Evolutionary conservation across 1,284 basidiomycete species (phyloP).

Genomic region (Ceratobasidium sp.): DNA sequence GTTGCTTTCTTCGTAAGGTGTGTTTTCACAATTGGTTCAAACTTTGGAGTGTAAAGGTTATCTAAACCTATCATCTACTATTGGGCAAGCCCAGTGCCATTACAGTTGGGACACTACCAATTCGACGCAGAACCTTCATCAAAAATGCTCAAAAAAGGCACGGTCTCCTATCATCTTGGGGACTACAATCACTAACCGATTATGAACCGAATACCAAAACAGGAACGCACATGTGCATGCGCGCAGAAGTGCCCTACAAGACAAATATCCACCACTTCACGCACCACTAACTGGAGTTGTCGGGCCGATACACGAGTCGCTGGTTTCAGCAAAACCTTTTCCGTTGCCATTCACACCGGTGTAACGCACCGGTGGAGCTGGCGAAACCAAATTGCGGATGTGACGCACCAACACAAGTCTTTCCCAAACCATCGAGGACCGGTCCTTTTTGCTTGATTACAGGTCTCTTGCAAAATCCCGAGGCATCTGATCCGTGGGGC

Average conservation of each 20-base stretch:
- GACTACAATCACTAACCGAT: background rate
- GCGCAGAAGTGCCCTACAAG: background rate
- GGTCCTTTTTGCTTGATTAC: background rate
- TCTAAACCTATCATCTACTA: slow-evolving; percentile 2
- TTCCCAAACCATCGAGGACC: background rate
- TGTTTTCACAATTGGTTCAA: background rate
- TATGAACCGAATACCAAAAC: background rate
- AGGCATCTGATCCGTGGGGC: background rate
- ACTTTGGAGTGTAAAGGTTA: background rate
- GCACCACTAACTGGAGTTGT: background rate
- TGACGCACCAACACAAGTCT: background rate
- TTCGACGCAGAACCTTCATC: background rate
- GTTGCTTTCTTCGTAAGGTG: background rate
- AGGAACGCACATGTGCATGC: slow-evolving; percentile 1
- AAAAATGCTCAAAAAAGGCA: slow-evolving; percentile 20
- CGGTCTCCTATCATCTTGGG: slow-evolving; percentile 1
- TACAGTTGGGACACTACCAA: background rate
- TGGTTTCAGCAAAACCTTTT: background rate
- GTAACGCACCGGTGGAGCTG: no score
- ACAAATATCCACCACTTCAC: background rate
- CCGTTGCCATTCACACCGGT: background rate
- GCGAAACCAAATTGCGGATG: background rate
- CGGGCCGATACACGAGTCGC: background rate
- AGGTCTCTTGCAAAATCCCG: background rate
- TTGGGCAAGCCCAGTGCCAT: background rate